Evolutionary conservation across 1,284 basidiomycete species (phyloP), one percentile per base, ranked within the genome.

Genomic region (Melampsora americana): DNA sequence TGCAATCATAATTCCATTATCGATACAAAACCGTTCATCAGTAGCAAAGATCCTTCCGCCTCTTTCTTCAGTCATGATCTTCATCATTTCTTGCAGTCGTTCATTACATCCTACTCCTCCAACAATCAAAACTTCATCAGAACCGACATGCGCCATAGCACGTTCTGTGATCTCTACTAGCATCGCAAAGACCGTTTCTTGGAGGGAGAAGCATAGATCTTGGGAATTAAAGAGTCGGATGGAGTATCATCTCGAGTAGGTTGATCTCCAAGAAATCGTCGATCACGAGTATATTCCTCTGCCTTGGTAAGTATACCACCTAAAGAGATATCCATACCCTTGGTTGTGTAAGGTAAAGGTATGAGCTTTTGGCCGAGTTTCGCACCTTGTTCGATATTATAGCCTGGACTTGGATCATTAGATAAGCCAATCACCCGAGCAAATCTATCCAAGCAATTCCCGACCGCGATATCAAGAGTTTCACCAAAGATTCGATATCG

Each of bases 1-100:
- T 0, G 96, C 96, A 76, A 99, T 99, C 96, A 99, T 99, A 81
- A 99, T 95, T 2, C 96, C 96, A 81, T 99, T 99, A 84, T 99
- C 96, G 78, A 99, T 98, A 83, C 95, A 98, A 84, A 96, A 98
- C 93, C 93, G 87, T 84, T 98, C 95, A 83, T 99, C 96, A 0
- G 93, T 99, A 0, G 94, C 93, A 83, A 97, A 99, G 9, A 99
- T 90, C 67, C 87, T 88, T 0, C 95, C 96, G 46, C 88, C 89
- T 28, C 96, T 88, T 83, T 99, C 96, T 77, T 86, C 82, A 0
- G 93, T 93, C 96, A 99, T 99, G 78, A 93, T 89, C 18, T 90
- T 90, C 96, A 99, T 99, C 96, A 99, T 99, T 79, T 95, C 88
- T 84, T 99, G 96, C 66, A 99, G 84, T 69, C 95, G 86, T 81